A percentile compares a stretch with the other conserved stretches of the same genome.
Conservation (phyloP, 1,139 yeast species). For the Taiozyma sp. region DNA sequence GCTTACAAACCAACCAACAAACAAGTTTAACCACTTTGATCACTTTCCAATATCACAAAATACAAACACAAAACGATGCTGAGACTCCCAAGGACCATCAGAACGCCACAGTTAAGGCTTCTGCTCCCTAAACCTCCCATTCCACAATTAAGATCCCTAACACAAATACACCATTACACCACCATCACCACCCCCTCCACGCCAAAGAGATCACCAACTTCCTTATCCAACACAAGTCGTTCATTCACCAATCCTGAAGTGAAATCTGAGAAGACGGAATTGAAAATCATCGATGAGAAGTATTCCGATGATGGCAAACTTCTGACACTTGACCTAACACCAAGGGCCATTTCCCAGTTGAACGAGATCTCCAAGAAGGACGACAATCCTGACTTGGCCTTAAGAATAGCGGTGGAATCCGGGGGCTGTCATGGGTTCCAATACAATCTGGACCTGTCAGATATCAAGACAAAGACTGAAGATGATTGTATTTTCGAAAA, state of each 20-base stretch:
- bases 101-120: background rate
- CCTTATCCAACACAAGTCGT: constrained; percentile 8
- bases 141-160: background rate
- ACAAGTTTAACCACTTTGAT: background rate
- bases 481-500: constrained; percentile 58
- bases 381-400: constrained; percentile 53
- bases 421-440: constrained; percentile 99
- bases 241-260: constrained; percentile 7
- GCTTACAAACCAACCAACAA: background rate
- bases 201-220: constrained; percentile 4
- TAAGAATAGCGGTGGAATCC: constrained; percentile 82
- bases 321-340: constrained; percentile 34
- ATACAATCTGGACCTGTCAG: constrained; percentile 57
- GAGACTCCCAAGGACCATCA: background rate
- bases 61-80: background rate
- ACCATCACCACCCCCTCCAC: background rate
- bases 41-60: background rate
- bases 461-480: constrained; percentile 32
- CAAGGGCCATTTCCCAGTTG: constrained; percentile 50
- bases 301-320: constrained; percentile 22
- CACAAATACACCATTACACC: background rate
- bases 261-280: constrained; percentile 2
- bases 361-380: constrained; percentile 54
- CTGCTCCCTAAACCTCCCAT: background rate
- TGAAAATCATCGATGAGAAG: constrained; percentile 21